Conservation (phyloP, 192 early-diverging fungal species). For the Entomortierella chlamydospora region DNA sequence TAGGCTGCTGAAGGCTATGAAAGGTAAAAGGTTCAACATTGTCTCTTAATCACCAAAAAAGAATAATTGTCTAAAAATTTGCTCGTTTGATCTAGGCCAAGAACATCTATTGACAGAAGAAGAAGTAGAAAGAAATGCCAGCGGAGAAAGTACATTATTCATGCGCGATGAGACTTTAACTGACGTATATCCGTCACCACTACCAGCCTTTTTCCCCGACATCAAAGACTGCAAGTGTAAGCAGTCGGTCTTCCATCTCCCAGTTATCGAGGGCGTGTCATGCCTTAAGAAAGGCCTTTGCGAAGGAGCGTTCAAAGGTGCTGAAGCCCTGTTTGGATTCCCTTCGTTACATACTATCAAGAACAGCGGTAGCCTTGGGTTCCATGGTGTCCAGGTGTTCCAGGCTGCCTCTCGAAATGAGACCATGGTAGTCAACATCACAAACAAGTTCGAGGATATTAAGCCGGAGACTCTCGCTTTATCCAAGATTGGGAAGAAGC, state of each 20-base stretch:
- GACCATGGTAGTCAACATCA: conserved; percentile 73
- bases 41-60: no score
- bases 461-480: conserved; percentile 68
- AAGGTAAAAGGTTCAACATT: conserved; percentile 19
- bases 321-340: conserved; percentile 82
- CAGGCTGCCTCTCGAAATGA: conserved; percentile 66
- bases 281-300: conserved; percentile 71
- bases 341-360: conserved; percentile 87
- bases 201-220: conserved; percentile 76
- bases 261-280: conserved; percentile 65
- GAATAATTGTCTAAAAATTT: not conserved
- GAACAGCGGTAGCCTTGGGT: conserved; percentile 74
- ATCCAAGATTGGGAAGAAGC: conserved; percentile 64
- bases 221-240: conserved; percentile 64
- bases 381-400: conserved; percentile 89
- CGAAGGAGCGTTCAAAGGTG: conserved; percentile 71
- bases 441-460: conserved; percentile 63
- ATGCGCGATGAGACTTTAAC: conserved; percentile 58
- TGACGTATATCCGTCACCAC: conserved; percentile 66
- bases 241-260: conserved; percentile 64
- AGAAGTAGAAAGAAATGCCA: conserved; percentile 68
- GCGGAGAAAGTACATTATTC: conserved; percentile 76
- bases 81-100: conserved; percentile 46
- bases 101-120: conserved; percentile 70
- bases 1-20: conserved; percentile 86